These are phyloP conservation scores for Chimonanthus praecox DNA, from an alignment of 164 flowering plant species.

Conservation along the genomic window DNA sequence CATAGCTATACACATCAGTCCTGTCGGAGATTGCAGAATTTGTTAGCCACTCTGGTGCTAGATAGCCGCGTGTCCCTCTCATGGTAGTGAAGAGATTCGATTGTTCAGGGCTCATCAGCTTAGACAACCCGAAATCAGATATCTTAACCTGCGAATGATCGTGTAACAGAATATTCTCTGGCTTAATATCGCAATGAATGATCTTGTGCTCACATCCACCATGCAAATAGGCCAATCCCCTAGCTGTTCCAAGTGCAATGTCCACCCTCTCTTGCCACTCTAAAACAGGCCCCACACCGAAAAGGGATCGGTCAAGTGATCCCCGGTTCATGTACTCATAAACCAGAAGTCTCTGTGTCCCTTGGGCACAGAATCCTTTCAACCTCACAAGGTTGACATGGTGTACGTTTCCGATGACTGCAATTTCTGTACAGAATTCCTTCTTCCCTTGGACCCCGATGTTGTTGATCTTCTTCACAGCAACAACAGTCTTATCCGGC, in stretches of 20 bases:
- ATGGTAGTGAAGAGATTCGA: slow-evolving; percentile 76
- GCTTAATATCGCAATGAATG: slow-evolving; percentile 87
- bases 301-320: slow-evolving; percentile 67
- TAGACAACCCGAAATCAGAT: slow-evolving; percentile 89
- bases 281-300: slow-evolving; percentile 55
- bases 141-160: slow-evolving; percentile 64
- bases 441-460: slow-evolving; percentile 61
- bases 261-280: slow-evolving; percentile 89
- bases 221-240: slow-evolving; percentile 85
- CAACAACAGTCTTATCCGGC: slow-evolving; percentile 58
- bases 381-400: slow-evolving; percentile 79
- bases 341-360: slow-evolving; percentile 58
- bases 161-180: slow-evolving; percentile 80
- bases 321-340: slow-evolving; percentile 90
- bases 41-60: slow-evolving; percentile 98
- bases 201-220: slow-evolving; percentile 73
- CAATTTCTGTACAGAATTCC: slow-evolving; percentile 87
- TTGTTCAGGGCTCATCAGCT: slow-evolving; percentile 64
- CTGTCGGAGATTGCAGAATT: slow-evolving; percentile 76
- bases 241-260: slow-evolving; percentile 79
- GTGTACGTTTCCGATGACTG: slow-evolving; percentile 74
- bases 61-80: slow-evolving; percentile 94
- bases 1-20: slow-evolving; percentile 91
- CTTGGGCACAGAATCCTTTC: slow-evolving; percentile 73
- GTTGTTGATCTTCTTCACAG: slow-evolving; percentile 72